These are phyloP conservation scores for Oryza officinalis DNA, from an alignment of 176 grass and related monocot genomes.

Conservation along the genomic window DNA sequence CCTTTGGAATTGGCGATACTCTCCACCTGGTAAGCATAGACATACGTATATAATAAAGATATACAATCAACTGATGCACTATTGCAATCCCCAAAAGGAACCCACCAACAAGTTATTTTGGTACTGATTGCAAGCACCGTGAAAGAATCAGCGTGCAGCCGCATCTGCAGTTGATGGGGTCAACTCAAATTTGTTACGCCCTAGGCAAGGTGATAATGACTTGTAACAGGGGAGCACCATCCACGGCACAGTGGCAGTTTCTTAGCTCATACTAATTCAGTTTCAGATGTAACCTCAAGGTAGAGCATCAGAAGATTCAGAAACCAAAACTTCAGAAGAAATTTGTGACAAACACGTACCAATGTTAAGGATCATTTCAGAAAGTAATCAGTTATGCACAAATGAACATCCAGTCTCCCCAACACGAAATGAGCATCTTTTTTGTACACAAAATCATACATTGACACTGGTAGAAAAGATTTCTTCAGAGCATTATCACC, in stretches of 20 bases:
- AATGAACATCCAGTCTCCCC: background rate
- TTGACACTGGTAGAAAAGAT: background rate
- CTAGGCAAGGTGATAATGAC: background rate
- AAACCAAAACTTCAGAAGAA: background rate
- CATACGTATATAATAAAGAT: no score
- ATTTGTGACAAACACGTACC: background rate
- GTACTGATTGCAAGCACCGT: background rate
- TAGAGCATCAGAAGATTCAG: background rate
- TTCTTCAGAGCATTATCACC: background rate
- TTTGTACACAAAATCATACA: slow-evolving; percentile 29
- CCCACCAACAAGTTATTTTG: background rate
- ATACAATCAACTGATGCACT: background rate
- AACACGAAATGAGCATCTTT: background rate
- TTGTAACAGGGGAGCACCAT: background rate
- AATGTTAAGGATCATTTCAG: slow-evolving; percentile 24
- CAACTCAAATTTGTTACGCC: background rate
- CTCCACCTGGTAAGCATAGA: background rate
- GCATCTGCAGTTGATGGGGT: background rate
- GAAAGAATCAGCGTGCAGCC: background rate
- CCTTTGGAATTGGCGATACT: background rate
- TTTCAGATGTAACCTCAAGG: slow-evolving; percentile 1
- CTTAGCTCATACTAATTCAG: background rate
- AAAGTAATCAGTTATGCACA: slow-evolving; percentile 41
- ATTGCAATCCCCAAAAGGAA: background rate
- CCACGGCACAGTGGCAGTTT: background rate